Percentiles rank a stretch among this genome's conserved stretches.
Evolutionary conservation across 495 filamentous ascomycete genomes (phyloP).

Genomic region (Penicillium riverlandense): DNA sequence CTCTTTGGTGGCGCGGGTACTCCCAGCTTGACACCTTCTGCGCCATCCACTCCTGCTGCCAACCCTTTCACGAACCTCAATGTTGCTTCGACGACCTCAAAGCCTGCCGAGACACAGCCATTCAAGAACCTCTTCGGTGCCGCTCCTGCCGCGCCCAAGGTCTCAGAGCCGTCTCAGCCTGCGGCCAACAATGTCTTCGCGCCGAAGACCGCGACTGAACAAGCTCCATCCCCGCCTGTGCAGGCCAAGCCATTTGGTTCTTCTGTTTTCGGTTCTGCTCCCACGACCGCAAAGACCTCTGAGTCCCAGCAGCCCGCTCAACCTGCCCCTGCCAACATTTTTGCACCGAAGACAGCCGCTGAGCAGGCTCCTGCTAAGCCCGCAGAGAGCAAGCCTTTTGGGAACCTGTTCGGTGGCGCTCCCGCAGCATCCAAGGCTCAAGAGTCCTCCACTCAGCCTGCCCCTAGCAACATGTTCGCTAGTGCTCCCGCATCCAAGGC

Average conservation of each 20-base stretch:
- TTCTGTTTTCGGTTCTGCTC: background rate
- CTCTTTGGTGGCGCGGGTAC: slow-evolving; percentile 12
- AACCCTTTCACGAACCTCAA: slow-evolving; percentile 16
- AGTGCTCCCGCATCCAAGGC: background rate
- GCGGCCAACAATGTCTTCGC: too few species aligned
- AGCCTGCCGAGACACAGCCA: background rate
- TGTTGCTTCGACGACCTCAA: background rate
- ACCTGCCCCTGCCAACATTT: slow-evolving; percentile 8
- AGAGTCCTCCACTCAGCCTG: background rate
- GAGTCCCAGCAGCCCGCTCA: background rate
- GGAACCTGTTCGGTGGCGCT: background rate
- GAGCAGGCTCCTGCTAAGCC: background rate
- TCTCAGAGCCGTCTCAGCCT: background rate
- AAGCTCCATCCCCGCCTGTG: background rate
- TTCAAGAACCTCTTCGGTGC: slow-evolving; percentile 1
- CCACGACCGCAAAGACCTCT: background rate
- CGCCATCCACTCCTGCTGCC: slow-evolving; percentile 7
- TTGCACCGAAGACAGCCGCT: slow-evolving; percentile 5
- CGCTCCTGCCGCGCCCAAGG: background rate
- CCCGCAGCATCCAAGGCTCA: background rate
- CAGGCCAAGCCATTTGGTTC: background rate
- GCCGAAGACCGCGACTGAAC: background rate
- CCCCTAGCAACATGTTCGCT: too few species aligned
- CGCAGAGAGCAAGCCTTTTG: background rate
- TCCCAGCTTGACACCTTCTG: slow-evolving; percentile 8